Percentiles rank a stretch among this genome's conserved stretches.
phyloP scores from a whole-genome alignment of 2,329 filamentous ascomycete genomes.

The Penicillium frequentans region DNA sequence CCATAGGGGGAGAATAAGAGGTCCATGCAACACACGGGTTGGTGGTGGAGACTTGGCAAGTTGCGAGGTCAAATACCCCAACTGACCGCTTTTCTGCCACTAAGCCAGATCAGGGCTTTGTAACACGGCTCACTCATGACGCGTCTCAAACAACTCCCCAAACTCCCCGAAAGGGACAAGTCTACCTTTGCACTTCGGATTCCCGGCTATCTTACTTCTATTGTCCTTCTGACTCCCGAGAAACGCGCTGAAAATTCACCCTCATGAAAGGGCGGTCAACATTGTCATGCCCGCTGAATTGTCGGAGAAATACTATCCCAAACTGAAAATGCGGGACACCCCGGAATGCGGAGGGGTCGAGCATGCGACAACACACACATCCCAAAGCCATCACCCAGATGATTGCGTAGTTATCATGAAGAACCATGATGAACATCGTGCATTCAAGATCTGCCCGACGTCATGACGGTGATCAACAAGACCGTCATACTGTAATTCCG shows the following conservation, averaged over 20 bases:
- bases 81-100: conserved; percentile 4
- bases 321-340: not conserved
- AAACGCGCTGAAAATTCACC: conserved; percentile 18
- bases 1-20: conserved; percentile 2
- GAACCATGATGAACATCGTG: not conserved
- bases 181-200: not conserved
- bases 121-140: conserved; percentile 21
- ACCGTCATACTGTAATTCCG: not conserved
- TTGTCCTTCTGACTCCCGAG: conserved; percentile 13
- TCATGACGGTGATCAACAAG: not conserved
- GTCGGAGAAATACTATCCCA: conserved; percentile 14
- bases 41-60: not conserved
- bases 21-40: conserved; percentile 1
- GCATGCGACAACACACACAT: not conserved
- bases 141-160: conserved; percentile 9
- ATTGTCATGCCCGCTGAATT: not conserved
- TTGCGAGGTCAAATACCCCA: not conserved
- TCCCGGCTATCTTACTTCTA: not conserved
- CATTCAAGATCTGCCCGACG: not conserved
- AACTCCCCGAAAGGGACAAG: not conserved
- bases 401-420: not conserved
- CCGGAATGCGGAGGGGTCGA: not conserved
- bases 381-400: not conserved
- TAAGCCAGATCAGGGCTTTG: conserved; percentile 2
- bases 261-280: conserved; percentile 12